Evolutionary conservation across 2,329 filamentous ascomycete species (phyloP).

Genomic region (Colletotrichum agaves): DNA sequence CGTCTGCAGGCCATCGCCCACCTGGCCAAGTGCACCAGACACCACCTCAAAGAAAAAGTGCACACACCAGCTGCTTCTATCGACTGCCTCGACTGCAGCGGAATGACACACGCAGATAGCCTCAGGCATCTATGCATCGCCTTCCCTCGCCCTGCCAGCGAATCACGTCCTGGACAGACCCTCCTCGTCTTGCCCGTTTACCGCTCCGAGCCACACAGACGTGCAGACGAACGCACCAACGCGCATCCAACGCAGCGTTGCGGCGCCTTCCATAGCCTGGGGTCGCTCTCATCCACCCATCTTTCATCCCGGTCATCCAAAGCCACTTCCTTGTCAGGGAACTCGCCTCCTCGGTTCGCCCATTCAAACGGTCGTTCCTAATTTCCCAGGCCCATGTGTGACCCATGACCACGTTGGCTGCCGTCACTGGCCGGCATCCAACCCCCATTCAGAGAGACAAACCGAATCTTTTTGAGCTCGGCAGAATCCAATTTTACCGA

Average conservation of each 20-base stretch:
- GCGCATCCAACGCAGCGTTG: conserved; percentile 34
- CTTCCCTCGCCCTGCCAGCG: conserved; percentile 18
- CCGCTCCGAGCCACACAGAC: conserved; percentile 36
- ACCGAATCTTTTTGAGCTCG: conserved; percentile 24
- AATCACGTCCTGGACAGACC: conserved; percentile 28
- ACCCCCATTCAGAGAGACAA: conserved; percentile 18
- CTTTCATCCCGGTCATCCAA: not conserved
- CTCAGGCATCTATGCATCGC: conserved; percentile 33
- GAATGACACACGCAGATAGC: conserved; percentile 17
- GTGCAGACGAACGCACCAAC: conserved; percentile 31
- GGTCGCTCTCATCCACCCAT: conserved; percentile 16
- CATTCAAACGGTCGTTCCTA: conserved; percentile 37
- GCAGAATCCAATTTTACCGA: conserved; percentile 20
- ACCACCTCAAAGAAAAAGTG: not conserved
- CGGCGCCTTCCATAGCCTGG: conserved; percentile 13
- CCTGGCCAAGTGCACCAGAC: conserved; percentile 1
- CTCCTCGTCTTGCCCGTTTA: conserved; percentile 30
- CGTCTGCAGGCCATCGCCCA: conserved; percentile 21
- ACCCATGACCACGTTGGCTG: conserved; percentile 38
- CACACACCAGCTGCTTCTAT: not conserved
- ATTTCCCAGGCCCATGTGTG: conserved; percentile 36
- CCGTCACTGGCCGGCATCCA: conserved; percentile 33
- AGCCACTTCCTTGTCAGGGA: conserved; percentile 15
- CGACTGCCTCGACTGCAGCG: conserved; percentile 11
- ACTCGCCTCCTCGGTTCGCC: conserved; percentile 17